Conservation (phyloP, 2,329 filamentous ascomycete genomes). For the Penicillium fuscoglaucum region DNA sequence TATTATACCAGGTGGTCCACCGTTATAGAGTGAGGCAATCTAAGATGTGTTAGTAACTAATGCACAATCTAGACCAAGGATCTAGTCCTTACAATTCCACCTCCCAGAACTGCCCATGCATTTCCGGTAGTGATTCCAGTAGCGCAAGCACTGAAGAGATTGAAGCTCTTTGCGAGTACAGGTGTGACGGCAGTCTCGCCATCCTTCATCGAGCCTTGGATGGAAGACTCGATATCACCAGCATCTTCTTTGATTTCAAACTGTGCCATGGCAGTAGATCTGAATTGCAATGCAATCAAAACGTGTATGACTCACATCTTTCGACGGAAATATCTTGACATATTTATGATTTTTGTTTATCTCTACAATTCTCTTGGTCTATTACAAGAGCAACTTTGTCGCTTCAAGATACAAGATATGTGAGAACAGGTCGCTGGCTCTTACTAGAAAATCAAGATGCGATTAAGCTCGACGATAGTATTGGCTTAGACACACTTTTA, state of each 20-base stretch:
- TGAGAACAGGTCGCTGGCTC: background rate
- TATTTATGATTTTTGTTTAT: background rate
- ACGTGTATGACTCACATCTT: background rate
- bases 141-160: background rate
- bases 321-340: background rate
- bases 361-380: background rate
- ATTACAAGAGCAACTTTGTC: background rate
- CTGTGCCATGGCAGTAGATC: background rate
- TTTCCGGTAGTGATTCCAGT: background rate
- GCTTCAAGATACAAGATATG: background rate
- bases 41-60: background rate
- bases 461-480: background rate
- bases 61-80: background rate
- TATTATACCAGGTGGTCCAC: background rate
- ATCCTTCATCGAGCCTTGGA: background rate
- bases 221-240: background rate
- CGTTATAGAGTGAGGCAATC: background rate
- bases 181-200: background rate
- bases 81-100: background rate
- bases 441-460: background rate
- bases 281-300: background rate
- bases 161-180: background rate
- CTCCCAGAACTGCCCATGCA: background rate
- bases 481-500: background rate
- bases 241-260: background rate